Conservation (phyloP, 441 rosid species). For the Metrosideros polymorpha region DNA sequence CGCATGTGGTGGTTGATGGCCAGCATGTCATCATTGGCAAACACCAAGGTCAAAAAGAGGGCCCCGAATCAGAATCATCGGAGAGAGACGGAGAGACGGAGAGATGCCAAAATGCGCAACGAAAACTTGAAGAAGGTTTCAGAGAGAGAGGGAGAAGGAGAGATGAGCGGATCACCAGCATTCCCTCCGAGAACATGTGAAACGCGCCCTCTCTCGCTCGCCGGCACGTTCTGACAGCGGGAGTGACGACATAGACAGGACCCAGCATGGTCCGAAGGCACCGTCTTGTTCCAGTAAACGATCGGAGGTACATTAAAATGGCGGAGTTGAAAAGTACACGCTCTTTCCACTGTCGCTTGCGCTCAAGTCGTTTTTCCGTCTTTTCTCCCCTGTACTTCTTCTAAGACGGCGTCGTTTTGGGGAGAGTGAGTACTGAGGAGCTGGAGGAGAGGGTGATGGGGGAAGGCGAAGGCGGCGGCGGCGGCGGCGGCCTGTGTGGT, state of each 20-base stretch:
- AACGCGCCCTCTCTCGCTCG: not conserved
- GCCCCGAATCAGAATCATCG: too few relatives aligned
- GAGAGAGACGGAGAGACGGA: too few relatives aligned
- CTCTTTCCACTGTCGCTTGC: not conserved
- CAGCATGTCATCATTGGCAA: too few relatives aligned
- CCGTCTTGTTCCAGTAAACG: not conserved
- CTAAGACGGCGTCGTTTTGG: not conserved
- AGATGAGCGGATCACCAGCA: too few relatives aligned
- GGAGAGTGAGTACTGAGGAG: not conserved
- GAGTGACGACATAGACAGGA: not conserved
- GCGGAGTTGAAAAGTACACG: not conserved
- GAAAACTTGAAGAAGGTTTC: too few relatives aligned
- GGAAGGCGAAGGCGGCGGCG: constrained; percentile 41
- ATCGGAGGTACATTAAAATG: not conserved
- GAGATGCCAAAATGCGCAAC: too few relatives aligned
- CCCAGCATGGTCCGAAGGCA: not conserved
- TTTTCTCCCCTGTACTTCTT: not conserved
- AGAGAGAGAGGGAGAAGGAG: too few relatives aligned
- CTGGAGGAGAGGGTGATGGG: constrained; percentile 26
- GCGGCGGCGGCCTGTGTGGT: constrained; percentile 69
- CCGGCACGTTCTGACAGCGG: not conserved
- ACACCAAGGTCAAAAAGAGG: too few relatives aligned
- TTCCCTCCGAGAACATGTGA: not conserved
- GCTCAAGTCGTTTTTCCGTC: not conserved
- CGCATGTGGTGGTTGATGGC: too few relatives aligned